Percentiles rank a stretch among this genome's conserved stretches.
These are phyloP conservation scores for Firmiana major DNA, from an alignment of 345 rosid species.

Conservation along the genomic window DNA sequence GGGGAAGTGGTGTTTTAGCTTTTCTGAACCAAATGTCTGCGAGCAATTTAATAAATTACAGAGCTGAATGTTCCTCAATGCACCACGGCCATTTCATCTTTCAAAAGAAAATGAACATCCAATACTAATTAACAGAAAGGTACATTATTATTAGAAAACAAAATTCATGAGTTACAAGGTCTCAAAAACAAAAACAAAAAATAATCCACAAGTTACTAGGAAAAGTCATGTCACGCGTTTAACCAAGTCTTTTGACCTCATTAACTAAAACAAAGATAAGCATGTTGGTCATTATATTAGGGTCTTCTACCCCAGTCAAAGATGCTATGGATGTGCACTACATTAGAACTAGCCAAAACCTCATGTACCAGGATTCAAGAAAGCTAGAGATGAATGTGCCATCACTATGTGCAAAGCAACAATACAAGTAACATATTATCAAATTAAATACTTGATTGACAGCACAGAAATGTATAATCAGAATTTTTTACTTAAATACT, in stretches of 20 bases:
- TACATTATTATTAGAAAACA: background rate
- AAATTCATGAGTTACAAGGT: background rate
- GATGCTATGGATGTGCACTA: background rate
- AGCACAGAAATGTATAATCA: background rate
- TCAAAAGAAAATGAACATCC: background rate
- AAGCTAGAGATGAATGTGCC: background rate
- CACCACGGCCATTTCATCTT: background rate
- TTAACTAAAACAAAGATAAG: background rate
- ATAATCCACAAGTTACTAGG: background rate
- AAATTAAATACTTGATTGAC: background rate
- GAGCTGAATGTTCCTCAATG: background rate
- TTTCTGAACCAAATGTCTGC: background rate
- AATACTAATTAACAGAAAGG: background rate
- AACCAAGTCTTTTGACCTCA: background rate
- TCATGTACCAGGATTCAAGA: background rate
- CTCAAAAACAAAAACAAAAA: background rate
- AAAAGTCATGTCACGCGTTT: background rate
- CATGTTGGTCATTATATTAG: background rate
- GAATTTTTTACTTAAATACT: background rate
- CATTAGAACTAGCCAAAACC: background rate
- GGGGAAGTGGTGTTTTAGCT: background rate
- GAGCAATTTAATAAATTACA: background rate
- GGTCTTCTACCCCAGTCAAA: background rate
- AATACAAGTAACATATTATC: background rate
- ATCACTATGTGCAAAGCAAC: background rate